These are phyloP conservation scores for Drosera capensis DNA, from an alignment of 148 eudicot species.

Conservation along the genomic window DNA sequence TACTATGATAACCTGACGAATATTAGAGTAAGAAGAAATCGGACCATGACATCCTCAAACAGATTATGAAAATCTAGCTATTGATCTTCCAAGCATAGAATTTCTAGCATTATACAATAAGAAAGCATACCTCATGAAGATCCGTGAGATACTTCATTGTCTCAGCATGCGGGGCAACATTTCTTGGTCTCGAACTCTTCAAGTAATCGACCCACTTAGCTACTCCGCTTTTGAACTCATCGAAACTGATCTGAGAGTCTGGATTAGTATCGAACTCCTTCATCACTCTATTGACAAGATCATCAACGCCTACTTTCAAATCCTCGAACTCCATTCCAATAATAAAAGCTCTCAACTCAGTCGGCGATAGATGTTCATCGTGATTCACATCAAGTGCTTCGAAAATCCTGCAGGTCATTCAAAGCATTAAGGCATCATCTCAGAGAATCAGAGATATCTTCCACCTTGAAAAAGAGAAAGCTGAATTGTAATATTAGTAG, in stretches of 20 bases:
- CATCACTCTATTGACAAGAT: neutral
- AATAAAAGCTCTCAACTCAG: neutral
- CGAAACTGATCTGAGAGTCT: neutral
- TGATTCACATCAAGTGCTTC: neutral
- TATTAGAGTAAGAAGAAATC: no score
- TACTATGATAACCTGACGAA: no score
- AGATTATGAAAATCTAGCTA: neutral
- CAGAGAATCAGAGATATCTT: neutral
- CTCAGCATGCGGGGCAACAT: conserved; percentile 5
- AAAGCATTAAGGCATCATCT: neutral
- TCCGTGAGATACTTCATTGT: conserved; percentile 17
- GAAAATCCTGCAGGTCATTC: conserved; percentile 1
- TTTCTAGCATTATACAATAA: no score
- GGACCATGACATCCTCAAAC: no score
- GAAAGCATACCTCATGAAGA: conserved; percentile 15
- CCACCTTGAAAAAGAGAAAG: neutral
- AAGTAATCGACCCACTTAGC: conserved; percentile 5
- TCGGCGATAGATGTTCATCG: neutral
- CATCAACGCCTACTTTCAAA: neutral
- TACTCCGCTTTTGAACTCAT: conserved; percentile 7
- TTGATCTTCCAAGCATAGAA: no score
- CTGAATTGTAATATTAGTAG: neutral
- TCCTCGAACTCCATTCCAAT: neutral
- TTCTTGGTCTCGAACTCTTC: neutral
- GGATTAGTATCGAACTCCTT: neutral